phyloP scores from a whole-genome alignment of 2,329 filamentous ascomycete species.

The Cladorrhinum sp. region DNA sequence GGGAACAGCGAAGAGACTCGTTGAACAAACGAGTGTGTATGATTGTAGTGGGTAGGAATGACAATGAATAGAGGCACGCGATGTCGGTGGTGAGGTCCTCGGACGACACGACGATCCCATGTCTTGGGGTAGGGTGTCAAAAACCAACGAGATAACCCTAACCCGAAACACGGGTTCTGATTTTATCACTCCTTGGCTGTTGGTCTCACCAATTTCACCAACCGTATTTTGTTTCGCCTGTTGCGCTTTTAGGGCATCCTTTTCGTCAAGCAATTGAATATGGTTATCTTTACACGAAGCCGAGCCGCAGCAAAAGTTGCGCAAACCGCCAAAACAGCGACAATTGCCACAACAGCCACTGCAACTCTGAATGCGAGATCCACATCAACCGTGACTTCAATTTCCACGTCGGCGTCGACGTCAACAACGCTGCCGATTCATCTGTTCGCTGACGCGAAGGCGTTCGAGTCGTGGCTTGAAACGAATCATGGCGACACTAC shows the following conservation, averaged over 20 bases:
- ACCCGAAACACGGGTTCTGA: neutral
- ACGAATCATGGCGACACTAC: conserved; percentile 32
- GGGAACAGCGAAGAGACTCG: too few species aligned
- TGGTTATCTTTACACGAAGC: conserved; percentile 8
- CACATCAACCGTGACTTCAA: too few species aligned
- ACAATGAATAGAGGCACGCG: too few species aligned
- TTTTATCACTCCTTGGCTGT: neutral
- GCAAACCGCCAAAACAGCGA: neutral
- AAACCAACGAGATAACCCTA: conserved; percentile 4
- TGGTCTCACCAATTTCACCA: neutral
- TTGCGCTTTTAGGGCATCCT: neutral
- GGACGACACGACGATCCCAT: too few species aligned
- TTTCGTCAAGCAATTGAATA: neutral
- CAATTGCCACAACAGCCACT: neutral
- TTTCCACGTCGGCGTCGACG: neutral
- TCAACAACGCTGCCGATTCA: conserved; percentile 20
- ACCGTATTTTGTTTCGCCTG: neutral
- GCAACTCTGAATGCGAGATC: too few species aligned
- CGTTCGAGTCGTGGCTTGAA: conserved; percentile 41
- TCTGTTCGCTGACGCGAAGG: conserved; percentile 30
- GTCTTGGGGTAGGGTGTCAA: too few species aligned
- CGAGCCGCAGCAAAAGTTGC: conserved; percentile 7
- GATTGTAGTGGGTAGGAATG: too few species aligned
- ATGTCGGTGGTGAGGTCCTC: too few species aligned
- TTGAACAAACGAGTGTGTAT: too few species aligned